These are phyloP conservation scores for Debaryomyces sp. DNA, from an alignment of 1,139 yeast species.

Conservation along the genomic window DNA sequence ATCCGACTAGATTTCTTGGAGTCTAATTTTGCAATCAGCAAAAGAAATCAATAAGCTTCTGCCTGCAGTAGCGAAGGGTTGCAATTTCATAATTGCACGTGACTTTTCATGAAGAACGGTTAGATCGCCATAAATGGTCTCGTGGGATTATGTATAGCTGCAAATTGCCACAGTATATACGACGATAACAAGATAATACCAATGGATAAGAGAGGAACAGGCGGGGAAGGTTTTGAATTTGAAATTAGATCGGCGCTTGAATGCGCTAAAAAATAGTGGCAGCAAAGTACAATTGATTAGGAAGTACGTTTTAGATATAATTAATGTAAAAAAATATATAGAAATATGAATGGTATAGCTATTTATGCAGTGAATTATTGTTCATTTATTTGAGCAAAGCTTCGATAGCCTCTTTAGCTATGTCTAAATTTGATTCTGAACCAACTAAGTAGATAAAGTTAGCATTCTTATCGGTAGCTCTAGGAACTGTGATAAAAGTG, in stretches of 20 bases:
- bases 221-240: background rate
- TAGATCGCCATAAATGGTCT: background rate
- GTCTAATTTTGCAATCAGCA: background rate
- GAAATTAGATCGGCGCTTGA: background rate
- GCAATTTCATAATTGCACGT: background rate
- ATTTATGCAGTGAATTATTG: background rate
- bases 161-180: background rate
- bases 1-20: background rate
- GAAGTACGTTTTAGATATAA: background rate
- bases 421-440: conserved; percentile 30
- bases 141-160: background rate
- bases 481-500: conserved; percentile 67
- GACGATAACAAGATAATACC: background rate
- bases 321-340: background rate
- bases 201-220: background rate
- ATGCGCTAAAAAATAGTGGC: background rate
- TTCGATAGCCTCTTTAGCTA: conserved; percentile 32
- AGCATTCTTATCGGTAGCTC: conserved; percentile 49
- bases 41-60: background rate
- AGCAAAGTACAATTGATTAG: background rate
- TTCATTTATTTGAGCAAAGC: conserved; percentile 12
- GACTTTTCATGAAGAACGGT: background rate
- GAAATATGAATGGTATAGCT: background rate
- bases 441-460: conserved; percentile 37
- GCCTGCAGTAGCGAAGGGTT: background rate